phyloP scores from a whole-genome alignment of 352 stramenopile species.

The Pythium phragmitis region DNA sequence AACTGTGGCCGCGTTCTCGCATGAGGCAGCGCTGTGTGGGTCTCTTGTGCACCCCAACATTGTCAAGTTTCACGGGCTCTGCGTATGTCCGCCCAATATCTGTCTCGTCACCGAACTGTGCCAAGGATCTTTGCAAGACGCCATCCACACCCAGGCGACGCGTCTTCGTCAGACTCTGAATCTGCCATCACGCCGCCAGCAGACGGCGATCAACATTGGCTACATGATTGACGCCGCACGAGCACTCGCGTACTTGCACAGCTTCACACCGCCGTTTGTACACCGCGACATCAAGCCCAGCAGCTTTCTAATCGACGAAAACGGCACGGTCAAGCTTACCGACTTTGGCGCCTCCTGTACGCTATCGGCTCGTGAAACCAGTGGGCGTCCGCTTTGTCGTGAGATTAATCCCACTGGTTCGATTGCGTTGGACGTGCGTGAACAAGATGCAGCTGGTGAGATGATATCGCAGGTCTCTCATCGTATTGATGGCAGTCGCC shows the following conservation, averaged over 20 bases:
- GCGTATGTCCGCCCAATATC: constrained; percentile 49
- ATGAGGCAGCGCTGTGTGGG: constrained; percentile 45
- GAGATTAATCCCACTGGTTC: too few relatives aligned
- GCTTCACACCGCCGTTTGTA: constrained; percentile 47
- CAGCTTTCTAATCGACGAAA: constrained; percentile 54
- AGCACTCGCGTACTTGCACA: constrained; percentile 52
- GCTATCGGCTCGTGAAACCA: not conserved
- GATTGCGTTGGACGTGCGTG: constrained; percentile 43
- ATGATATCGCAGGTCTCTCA: too few relatives aligned
- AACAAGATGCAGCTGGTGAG: constrained; percentile 15
- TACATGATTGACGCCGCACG: constrained; percentile 49
- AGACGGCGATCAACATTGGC: constrained; percentile 32
- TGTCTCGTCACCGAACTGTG: constrained; percentile 53
- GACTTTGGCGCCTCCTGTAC: constrained; percentile 56
- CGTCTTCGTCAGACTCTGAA: not conserved
- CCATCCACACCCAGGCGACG: not conserved
- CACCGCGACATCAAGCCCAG: constrained; percentile 54
- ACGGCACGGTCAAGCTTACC: constrained; percentile 46
- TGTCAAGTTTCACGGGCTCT: constrained; percentile 47
- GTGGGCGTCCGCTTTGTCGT: too few relatives aligned
- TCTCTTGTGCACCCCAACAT: constrained; percentile 47
- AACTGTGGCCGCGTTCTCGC: constrained; percentile 38
- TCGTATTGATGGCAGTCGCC: too few relatives aligned
- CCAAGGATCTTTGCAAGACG: constrained; percentile 35
- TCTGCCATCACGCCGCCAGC: constrained; percentile 19